A percentile compares a stretch with the other conserved stretches of the same genome.
These are phyloP conservation scores for Taphrina sp. DNA, from an alignment of 1,139 yeast genomes.

Conservation along the genomic window DNA sequence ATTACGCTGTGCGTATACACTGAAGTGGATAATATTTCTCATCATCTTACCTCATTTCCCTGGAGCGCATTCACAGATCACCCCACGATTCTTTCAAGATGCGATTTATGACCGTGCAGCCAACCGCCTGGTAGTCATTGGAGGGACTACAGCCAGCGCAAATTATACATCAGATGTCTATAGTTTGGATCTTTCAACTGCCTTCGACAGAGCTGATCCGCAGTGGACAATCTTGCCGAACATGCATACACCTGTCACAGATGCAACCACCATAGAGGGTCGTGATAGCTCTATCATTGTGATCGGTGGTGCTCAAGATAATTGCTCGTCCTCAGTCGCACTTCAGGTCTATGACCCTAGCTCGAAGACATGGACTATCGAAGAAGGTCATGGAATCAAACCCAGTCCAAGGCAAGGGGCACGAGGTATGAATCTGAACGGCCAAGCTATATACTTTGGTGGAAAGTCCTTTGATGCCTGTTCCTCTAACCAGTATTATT, in stretches of 20 bases:
- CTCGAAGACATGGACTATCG: slow-evolving; percentile 3
- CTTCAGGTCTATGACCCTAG: not conserved
- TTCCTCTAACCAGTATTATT: slow-evolving; percentile 24
- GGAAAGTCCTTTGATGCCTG: slow-evolving; percentile 18
- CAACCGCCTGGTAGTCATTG: slow-evolving; percentile 13
- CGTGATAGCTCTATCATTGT: slow-evolving; percentile 6
- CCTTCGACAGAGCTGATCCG: slow-evolving; percentile 16
- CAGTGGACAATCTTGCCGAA: not conserved
- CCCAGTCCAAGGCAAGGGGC: slow-evolving; percentile 26
- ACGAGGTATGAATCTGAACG: slow-evolving; percentile 3
- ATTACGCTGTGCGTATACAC: no score
- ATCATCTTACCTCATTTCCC: no score
- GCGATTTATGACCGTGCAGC: slow-evolving; percentile 12
- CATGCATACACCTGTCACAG: slow-evolving; percentile 5
- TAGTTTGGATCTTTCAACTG: slow-evolving; percentile 8
- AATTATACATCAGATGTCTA: slow-evolving; percentile 23
- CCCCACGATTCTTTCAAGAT: slow-evolving; percentile 2
- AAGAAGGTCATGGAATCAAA: not conserved
- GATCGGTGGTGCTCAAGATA: slow-evolving; percentile 9
- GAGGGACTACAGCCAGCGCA: slow-evolving; percentile 25
- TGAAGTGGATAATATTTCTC: no score
- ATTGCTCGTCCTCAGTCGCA: not conserved
- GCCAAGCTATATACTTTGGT: slow-evolving; percentile 20
- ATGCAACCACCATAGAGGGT: slow-evolving; percentile 1
- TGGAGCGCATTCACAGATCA: no score